phyloP scores from a whole-genome alignment of 305 asterid species.

The Fraxinus paxiana region DNA sequence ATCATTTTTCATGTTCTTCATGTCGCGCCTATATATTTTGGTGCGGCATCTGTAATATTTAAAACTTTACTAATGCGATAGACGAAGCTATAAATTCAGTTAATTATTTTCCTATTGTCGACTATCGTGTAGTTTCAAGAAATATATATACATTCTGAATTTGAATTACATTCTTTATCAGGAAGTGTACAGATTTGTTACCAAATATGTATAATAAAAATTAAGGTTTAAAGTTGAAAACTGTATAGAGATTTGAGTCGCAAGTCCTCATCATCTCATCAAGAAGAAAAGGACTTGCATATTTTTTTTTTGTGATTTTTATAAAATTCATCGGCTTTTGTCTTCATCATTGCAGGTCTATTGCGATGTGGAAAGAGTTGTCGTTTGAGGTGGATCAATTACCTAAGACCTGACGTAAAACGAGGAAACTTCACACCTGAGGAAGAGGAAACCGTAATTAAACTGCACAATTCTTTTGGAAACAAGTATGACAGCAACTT shows the following conservation, averaged over 20 bases:
- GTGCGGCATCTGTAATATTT: neutral
- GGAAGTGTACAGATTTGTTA: neutral
- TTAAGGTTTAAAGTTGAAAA: neutral
- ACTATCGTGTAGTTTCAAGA: neutral
- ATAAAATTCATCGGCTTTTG: too few relatives aligned
- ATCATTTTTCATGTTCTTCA: neutral
- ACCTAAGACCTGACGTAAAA: slow-evolving; percentile 66
- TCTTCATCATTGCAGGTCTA: slow-evolving; percentile 25
- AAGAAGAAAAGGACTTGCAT: too few relatives aligned
- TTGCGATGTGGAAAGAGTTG: slow-evolving; percentile 68
- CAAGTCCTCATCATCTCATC: neutral
- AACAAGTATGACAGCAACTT: slow-evolving; percentile 46
- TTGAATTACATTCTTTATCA: neutral
- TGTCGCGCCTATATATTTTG: neutral
- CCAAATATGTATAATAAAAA: too few relatives aligned
- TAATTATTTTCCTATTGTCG: neutral
- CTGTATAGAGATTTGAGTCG: neutral
- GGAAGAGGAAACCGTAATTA: slow-evolving; percentile 55
- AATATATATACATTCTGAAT: neutral
- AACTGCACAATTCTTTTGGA: slow-evolving; percentile 57
- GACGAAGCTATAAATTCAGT: neutral
- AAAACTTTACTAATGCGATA: neutral
- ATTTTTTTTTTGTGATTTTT: neutral
- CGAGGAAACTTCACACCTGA: slow-evolving; percentile 58
- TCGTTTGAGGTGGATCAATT: slow-evolving; percentile 73